phyloP scores from a whole-genome alignment of 352 stramenopile species.

The Phytophthora litchii region DNA sequence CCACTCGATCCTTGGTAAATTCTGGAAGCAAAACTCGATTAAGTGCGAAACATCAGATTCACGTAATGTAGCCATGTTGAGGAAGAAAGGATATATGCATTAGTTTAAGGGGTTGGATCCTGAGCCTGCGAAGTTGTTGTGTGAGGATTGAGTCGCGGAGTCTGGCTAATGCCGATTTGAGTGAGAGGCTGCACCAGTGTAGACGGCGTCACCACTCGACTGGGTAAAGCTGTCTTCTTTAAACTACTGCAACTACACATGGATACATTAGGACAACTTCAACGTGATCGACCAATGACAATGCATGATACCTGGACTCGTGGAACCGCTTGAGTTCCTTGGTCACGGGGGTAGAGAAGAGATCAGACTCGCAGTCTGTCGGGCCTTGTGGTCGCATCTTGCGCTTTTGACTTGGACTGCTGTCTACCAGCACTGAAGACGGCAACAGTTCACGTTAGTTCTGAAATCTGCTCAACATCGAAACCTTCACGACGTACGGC shows the following conservation, averaged over 20 bases:
- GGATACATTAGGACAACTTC: constrained; percentile 21
- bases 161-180: constrained; percentile 58
- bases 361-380: constrained; percentile 33
- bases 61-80: constrained; percentile 8
- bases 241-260: constrained; percentile 15
- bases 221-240: constrained; percentile 11
- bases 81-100: background rate
- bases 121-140: background rate
- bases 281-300: constrained; percentile 8
- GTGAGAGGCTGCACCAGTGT: constrained; percentile 62
- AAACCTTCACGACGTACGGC: constrained; percentile 29
- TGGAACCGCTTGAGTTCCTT: constrained; percentile 74
- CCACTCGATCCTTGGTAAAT: constrained; percentile 29
- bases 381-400: constrained; percentile 62
- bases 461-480: background rate
- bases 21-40: constrained; percentile 24
- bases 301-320: constrained; percentile 38
- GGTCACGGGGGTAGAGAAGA: constrained; percentile 39
- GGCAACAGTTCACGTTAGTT: constrained; percentile 3
- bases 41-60: constrained; percentile 11
- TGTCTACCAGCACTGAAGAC: constrained; percentile 41
- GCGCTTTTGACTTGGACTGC: constrained; percentile 75
- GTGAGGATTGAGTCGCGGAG: constrained; percentile 1
- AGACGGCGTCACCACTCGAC: constrained; percentile 50
- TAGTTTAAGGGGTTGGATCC: constrained; percentile 10